These are phyloP conservation scores for Populus tremula DNA, from an alignment of 345 rosid species.

Conservation along the genomic window DNA sequence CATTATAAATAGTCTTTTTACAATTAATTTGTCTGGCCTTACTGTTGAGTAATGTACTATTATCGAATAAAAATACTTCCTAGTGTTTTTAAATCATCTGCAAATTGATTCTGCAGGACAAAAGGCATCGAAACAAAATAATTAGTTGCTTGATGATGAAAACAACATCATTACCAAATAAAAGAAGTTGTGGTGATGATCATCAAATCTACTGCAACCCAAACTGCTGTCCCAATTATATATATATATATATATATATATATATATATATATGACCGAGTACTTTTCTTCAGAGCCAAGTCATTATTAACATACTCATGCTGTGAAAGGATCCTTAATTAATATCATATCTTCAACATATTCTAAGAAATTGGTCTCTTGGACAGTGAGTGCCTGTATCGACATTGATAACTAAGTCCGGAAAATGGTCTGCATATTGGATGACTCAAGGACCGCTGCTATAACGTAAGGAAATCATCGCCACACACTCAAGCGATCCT, in stretches of 20 bases:
- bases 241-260: no score
- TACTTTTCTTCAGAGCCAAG: no score
- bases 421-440: background rate
- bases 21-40: background rate
- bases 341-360: no score
- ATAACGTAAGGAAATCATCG: background rate
- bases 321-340: no score
- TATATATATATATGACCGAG: no score
- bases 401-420: background rate
- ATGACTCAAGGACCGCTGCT: background rate
- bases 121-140: background rate
- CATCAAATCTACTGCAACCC: background rate
- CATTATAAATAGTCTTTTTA: background rate
- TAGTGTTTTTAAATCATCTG: background rate
- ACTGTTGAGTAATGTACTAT: background rate
- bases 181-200: background rate
- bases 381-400: no score
- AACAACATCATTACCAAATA: background rate
- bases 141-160: background rate
- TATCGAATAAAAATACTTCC: background rate
- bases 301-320: no score
- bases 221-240: no score
- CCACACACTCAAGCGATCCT: constrained; percentile 9
- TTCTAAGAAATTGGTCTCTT: no score
- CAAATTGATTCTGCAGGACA: no score